Base-by-base conservation (phyloP, 805 yeast species). In the Candida arabinofermentans region DNA sequence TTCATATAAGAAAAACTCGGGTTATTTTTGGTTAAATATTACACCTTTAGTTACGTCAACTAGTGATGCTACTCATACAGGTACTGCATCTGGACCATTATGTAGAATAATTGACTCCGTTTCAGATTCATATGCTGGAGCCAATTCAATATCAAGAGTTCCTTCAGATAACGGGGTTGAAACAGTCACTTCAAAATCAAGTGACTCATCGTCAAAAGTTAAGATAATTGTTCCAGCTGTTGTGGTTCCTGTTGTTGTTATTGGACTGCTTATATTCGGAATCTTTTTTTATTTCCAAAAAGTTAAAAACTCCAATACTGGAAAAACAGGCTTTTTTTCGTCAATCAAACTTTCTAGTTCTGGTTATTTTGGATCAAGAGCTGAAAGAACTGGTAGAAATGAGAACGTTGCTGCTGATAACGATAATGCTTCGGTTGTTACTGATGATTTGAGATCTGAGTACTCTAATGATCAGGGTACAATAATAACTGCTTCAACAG, bases 141-240 rank as follows among this genome's bases (percentile, higher is more conserved):
- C 43, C 17, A 38, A 57, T 4, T 43, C 55, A 1, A 69, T 70
- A 39, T 39, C 47, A 6, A 61, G 69, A 50, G 59, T 68, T 6
- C 74, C 74, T 23, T 66, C 72, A 0, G 75, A 71, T 36, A 67
- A 66, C 40, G 64, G 59, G 6, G 41, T 43, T n/a, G 17, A 26
- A 16, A 31, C 44, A n/a, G 35, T 53, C 13, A 42, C 57, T 2
- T 43, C 57, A 2, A 36, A 52, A 12, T 29, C 41, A n/a, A n/a
- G n/a, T n/a, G n/a, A n/a, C n/a, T 31, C 42, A 9, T 34, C 41
- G 6, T 47, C 34, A 24, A 59, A 62, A 1, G 61, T 59, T 14
- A 60, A 58, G 39, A 54, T 51, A 2, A 65, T 69, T 34, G 72
- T 64, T 12, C 72, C 74, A 39, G 71, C 72, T 12, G 72, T 70